phyloP scores from a whole-genome alignment of 805 yeast genomes.

The Lachancea sp. region DNA sequence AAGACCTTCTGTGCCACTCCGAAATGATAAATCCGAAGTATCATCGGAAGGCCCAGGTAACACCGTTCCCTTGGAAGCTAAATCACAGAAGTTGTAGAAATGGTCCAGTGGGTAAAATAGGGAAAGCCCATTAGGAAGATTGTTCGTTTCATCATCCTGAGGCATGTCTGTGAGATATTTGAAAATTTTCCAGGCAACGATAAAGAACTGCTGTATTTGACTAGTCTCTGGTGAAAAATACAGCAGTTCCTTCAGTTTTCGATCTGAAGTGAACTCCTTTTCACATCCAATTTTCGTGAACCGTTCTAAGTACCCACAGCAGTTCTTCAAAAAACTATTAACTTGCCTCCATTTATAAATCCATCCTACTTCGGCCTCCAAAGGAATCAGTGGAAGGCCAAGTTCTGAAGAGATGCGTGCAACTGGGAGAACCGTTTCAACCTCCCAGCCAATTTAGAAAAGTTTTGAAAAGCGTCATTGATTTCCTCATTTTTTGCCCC shows the following conservation, averaged over 20 bases:
- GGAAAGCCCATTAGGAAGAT: conserved; percentile 7
- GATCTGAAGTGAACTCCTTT: too few species aligned
- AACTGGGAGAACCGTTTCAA: not conserved
- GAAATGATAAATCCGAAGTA: conserved; percentile 6
- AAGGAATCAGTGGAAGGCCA: conserved; percentile 7
- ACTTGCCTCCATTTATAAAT: conserved; percentile 9
- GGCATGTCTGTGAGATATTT: conserved; percentile 2
- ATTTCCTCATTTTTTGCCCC: not conserved
- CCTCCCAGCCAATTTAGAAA: conserved; percentile 4
- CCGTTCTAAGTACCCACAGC: too few species aligned
- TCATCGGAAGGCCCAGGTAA: too few species aligned
- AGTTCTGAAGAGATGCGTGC: conserved; percentile 1
- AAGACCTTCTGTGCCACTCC: conserved; percentile 7
- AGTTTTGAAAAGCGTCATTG: too few species aligned
- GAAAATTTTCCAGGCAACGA: too few species aligned
- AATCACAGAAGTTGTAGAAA: conserved; percentile 4
- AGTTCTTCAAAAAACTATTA: conserved; percentile 6
- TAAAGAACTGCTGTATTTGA: too few species aligned
- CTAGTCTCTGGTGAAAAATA: too few species aligned
- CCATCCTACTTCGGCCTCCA: conserved; percentile 7
- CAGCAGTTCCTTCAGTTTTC: too few species aligned
- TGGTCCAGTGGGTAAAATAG: conserved; percentile 4
- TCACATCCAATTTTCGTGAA: too few species aligned
- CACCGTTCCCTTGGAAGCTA: conserved; percentile 5
- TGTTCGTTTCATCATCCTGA: conserved; percentile 4